phyloP scores from a whole-genome alignment of 306 rosid genomes.

The Fragaria ananassa region DNA sequence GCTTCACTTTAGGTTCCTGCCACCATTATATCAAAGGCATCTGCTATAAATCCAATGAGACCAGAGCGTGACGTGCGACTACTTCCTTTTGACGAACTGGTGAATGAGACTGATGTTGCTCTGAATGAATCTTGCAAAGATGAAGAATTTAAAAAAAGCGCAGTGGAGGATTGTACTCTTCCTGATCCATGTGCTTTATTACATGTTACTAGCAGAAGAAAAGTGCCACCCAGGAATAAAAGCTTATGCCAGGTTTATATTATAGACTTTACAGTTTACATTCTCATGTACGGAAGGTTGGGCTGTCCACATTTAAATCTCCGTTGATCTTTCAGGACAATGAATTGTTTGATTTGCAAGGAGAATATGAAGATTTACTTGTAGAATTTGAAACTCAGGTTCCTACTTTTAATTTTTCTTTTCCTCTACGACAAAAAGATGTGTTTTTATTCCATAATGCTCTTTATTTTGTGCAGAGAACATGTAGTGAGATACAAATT shows the following conservation, averaged over 20 bases:
- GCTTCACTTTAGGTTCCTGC: slow-evolving; percentile 39
- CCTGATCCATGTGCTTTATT: slow-evolving; percentile 65
- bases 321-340: slow-evolving; percentile 52
- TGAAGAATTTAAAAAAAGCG: slow-evolving; percentile 35
- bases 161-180: slow-evolving; percentile 38
- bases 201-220: slow-evolving; percentile 83
- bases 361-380: slow-evolving; percentile 73
- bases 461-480: slow-evolving; percentile 54
- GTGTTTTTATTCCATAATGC: neutral
- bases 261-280: neutral
- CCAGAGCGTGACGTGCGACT: slow-evolving; percentile 51
- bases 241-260: slow-evolving; percentile 55
- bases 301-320: slow-evolving; percentile 27
- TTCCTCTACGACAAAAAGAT: neutral
- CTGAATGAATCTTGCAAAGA: slow-evolving; percentile 40
- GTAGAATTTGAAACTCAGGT: slow-evolving; percentile 70
- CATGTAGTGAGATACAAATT: slow-evolving; percentile 57
- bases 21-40: slow-evolving; percentile 46
- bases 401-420: slow-evolving; percentile 16
- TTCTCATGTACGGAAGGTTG: slow-evolving; percentile 21
- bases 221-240: slow-evolving; percentile 55
- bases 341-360: slow-evolving; percentile 47
- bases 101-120: slow-evolving; percentile 42
- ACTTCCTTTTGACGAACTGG: slow-evolving; percentile 74
- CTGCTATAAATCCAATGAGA: slow-evolving; percentile 43